A percentile compares a stretch with the other conserved stretches of the same genome.
Evolutionary conservation across 2,329 filamentous ascomycete species (phyloP).

Genomic region (Colletotrichum eremochloae): DNA sequence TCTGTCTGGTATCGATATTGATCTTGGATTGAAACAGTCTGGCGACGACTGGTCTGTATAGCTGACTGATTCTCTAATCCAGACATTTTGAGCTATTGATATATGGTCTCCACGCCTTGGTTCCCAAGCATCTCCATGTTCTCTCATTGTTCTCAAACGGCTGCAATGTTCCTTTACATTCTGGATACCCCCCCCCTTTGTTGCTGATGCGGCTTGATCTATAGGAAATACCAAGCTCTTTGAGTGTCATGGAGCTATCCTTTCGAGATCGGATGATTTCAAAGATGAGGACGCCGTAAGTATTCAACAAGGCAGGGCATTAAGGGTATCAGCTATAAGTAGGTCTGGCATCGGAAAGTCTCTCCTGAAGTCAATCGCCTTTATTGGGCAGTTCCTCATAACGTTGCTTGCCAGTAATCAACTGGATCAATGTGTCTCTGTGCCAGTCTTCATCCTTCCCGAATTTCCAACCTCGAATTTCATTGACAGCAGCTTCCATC

Average conservation of each 20-base stretch:
- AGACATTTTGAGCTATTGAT: not conserved
- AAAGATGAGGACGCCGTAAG: not conserved
- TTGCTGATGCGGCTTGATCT: not conserved
- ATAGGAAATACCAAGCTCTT: not conserved
- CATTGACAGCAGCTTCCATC: conserved; percentile 9
- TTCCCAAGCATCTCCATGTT: not conserved
- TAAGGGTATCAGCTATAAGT: not conserved
- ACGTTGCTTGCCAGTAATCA: conserved; percentile 10
- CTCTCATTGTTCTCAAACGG: not conserved
- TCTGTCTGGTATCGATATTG: not conserved
- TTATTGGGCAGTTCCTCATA: conserved; percentile 21
- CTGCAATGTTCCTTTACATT: not conserved
- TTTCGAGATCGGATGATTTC: not conserved
- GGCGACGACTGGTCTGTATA: not conserved
- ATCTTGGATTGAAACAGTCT: not conserved
- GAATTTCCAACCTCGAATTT: conserved; percentile 11
- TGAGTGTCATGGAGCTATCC: not conserved
- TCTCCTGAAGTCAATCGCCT: not conserved
- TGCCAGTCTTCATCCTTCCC: conserved; percentile 9
- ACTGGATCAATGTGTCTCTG: conserved; percentile 13
- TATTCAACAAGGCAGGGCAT: not conserved
- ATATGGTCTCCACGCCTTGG: not conserved
- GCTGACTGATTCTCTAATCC: not conserved
- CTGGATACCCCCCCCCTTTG: no score
- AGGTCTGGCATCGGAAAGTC: not conserved